Evolutionary conservation across 352 stramenopile species (phyloP).

Genomic region (Globisporangium canariense): DNA sequence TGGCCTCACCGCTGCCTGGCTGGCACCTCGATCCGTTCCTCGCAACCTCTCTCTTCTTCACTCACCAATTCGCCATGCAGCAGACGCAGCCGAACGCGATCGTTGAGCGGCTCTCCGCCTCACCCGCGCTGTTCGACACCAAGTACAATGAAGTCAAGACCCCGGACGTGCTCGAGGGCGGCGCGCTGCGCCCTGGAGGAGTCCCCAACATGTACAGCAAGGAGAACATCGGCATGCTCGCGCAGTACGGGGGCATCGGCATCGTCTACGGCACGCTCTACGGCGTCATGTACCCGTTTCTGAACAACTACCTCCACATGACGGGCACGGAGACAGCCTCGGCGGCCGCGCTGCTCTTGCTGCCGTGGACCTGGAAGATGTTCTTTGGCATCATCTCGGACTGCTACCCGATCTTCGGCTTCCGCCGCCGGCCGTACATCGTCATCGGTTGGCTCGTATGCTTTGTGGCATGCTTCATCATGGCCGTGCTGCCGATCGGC

Average conservation of each 20-base stretch:
- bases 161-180: slow-evolving; percentile 29
- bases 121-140: slow-evolving; percentile 20
- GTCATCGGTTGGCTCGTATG: slow-evolving; percentile 59
- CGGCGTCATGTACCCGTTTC: slow-evolving; percentile 43
- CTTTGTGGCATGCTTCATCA: slow-evolving; percentile 30
- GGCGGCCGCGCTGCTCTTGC: slow-evolving; percentile 40
- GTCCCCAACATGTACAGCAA: slow-evolving; percentile 29
- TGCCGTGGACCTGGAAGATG: slow-evolving; percentile 82
- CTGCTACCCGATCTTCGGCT: slow-evolving; percentile 36
- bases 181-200: slow-evolving; percentile 38
- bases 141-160: slow-evolving; percentile 24
- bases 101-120: slow-evolving; percentile 27
- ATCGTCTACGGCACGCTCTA: slow-evolving; percentile 49
- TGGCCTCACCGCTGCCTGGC: neutral
- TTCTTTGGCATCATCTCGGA: slow-evolving; percentile 51
- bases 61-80: slow-evolving; percentile 17
- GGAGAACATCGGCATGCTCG: slow-evolving; percentile 40
- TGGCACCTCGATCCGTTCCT: no score
- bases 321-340: slow-evolving; percentile 37
- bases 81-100: slow-evolving; percentile 12
- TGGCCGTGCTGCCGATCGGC: slow-evolving; percentile 34
- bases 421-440: slow-evolving; percentile 54
- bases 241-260: slow-evolving; percentile 45
- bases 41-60: neutral
- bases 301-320: slow-evolving; percentile 56